phyloP scores from a whole-genome alignment of 257 asterid genomes.

The Nicotiana knightiana region DNA sequence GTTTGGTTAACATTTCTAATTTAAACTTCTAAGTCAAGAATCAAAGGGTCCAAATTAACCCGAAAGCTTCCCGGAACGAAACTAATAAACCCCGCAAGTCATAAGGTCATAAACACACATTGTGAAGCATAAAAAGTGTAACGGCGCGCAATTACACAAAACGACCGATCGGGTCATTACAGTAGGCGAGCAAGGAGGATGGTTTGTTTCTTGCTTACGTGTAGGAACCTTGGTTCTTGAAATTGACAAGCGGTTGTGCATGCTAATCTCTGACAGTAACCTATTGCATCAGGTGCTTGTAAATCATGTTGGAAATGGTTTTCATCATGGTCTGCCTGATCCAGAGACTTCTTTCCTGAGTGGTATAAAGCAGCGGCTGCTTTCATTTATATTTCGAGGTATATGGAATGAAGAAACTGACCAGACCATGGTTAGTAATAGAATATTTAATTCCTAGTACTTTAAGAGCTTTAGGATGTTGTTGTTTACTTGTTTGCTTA shows the following conservation, averaged over 20 bases:
- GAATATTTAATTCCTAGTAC: slow-evolving; percentile 2
- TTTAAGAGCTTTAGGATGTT: neutral
- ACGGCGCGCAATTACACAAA: no score
- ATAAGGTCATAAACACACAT: no score
- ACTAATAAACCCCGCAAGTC: no score
- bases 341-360: slow-evolving; percentile 57
- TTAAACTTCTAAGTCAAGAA: no score
- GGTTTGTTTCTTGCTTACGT: neutral
- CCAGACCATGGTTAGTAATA: slow-evolving; percentile 56
- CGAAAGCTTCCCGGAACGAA: no score
- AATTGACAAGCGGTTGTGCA: slow-evolving; percentile 10
- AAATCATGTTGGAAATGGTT: slow-evolving; percentile 38
- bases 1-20: no score
- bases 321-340: slow-evolving; percentile 29
- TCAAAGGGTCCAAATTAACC: no score
- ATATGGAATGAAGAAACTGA: slow-evolving; percentile 93
- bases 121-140: no score
- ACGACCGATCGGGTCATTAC: neutral
- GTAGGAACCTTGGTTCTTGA: neutral
- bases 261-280: slow-evolving; percentile 36
- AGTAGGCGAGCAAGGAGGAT: neutral
- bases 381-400: slow-evolving; percentile 84
- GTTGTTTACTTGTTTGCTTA: neutral
- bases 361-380: slow-evolving; percentile 90
- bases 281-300: slow-evolving; percentile 28